Evolutionary conservation across 1,284 basidiomycete species (phyloP).

Genomic region (Leccinum griseonigrum): DNA sequence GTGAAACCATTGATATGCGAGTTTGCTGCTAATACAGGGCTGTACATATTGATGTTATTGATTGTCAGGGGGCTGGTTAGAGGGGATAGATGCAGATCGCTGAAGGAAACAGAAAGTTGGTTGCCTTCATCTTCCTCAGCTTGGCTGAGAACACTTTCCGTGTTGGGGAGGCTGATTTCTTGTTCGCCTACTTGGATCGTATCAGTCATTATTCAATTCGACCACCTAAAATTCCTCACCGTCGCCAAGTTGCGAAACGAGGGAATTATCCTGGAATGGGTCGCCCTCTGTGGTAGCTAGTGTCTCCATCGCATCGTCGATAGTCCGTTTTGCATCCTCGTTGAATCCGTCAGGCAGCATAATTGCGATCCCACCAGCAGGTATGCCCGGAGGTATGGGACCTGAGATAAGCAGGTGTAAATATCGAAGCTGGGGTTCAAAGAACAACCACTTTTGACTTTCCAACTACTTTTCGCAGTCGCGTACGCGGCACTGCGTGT

Average conservation of each 20-base stretch:
- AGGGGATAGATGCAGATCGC: not conserved
- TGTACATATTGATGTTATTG: slow-evolving; percentile 1
- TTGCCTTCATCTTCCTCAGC: too few relatives aligned
- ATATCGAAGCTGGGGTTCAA: not conserved
- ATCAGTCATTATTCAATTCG: too few relatives aligned
- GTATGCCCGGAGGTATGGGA: not conserved
- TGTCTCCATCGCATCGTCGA: slow-evolving; percentile 1
- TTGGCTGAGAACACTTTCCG: too few relatives aligned
- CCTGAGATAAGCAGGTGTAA: not conserved
- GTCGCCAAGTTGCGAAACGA: slow-evolving; percentile 7
- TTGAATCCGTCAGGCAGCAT: slow-evolving; percentile 1
- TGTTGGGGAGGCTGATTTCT: too few relatives aligned
- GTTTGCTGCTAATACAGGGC: slow-evolving; percentile 9
- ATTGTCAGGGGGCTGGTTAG: slow-evolving; percentile 6
- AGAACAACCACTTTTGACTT: not conserved
- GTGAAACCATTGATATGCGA: slow-evolving; percentile 1
- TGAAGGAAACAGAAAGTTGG: too few relatives aligned
- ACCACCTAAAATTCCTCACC: slow-evolving; percentile 6
- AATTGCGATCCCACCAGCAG: not conserved
- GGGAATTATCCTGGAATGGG: slow-evolving; percentile 9
- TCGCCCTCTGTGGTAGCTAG: not conserved
- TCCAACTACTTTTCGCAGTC: slow-evolving; percentile 1
- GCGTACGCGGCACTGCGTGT: not conserved
- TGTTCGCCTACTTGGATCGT: too few relatives aligned
- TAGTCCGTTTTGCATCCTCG: not conserved